phyloP scores from a whole-genome alignment of 2,329 filamentous ascomycete genomes.

The Epichloe sp. region DNA sequence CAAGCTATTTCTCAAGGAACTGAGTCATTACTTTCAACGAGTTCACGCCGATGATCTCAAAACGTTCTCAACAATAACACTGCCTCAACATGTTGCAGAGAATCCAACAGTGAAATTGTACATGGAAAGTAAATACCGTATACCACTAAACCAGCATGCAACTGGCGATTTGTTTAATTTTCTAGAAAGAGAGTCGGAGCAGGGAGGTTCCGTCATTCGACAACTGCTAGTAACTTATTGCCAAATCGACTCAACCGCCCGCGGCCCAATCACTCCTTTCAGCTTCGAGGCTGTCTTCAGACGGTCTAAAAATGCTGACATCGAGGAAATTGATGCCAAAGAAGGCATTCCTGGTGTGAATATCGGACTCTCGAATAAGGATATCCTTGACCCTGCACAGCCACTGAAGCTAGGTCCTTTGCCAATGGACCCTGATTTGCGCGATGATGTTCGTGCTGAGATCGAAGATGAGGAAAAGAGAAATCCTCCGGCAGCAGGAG shows the following conservation, averaged over 20 bases:
- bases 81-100: slow-evolving; percentile 65
- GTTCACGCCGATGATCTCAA: slow-evolving; percentile 73
- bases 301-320: slow-evolving; percentile 44
- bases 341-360: slow-evolving; percentile 53
- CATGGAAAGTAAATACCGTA: slow-evolving; percentile 71
- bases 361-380: slow-evolving; percentile 47
- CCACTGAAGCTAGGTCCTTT: slow-evolving; percentile 66
- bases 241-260: slow-evolving; percentile 42
- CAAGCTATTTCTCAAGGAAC: slow-evolving; percentile 57
- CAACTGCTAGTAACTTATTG: slow-evolving; percentile 54
- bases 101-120: slow-evolving; percentile 74
- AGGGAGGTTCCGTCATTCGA: slow-evolving; percentile 66
- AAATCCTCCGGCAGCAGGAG: slow-evolving; percentile 57
- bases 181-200: slow-evolving; percentile 72
- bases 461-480: slow-evolving; percentile 75
- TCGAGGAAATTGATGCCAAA: slow-evolving; percentile 49
- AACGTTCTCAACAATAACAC: slow-evolving; percentile 56
- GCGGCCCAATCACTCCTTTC: slow-evolving; percentile 50
- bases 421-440: slow-evolving; percentile 70
- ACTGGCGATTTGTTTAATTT: slow-evolving; percentile 77
- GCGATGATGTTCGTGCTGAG: slow-evolving; percentile 76
- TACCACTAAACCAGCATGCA: slow-evolving; percentile 78
- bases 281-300: slow-evolving; percentile 49
- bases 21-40: slow-evolving; percentile 57
- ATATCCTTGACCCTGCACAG: slow-evolving; percentile 42